Conservation (phyloP, 208 protist genomes). For the Lotmaria passim region DNA sequence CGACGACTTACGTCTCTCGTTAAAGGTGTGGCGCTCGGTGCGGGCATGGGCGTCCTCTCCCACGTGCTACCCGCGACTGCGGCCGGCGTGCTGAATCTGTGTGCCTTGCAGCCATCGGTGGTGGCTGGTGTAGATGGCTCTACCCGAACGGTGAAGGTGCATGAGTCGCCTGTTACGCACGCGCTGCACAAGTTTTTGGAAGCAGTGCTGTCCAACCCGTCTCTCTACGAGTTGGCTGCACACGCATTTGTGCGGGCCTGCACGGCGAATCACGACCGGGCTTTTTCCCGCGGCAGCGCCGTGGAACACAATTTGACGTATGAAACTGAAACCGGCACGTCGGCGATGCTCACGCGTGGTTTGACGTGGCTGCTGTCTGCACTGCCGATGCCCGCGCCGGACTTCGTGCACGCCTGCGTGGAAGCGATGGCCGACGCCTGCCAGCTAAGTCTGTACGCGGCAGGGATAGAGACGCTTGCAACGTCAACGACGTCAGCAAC, state of each 20-base stretch:
- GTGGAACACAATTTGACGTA: constrained; percentile 16
- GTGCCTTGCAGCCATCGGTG: constrained; percentile 7
- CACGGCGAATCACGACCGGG: background rate
- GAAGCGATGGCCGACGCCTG: constrained; percentile 20
- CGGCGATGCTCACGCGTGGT: background rate
- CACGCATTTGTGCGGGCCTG: constrained; percentile 25
- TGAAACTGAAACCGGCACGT: background rate
- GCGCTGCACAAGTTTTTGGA: background rate
- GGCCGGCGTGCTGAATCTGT: constrained; percentile 58
- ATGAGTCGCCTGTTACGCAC: no score
- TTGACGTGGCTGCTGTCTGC: constrained; percentile 16
- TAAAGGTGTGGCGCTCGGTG: constrained; percentile 54
- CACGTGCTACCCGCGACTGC: constrained; percentile 52
- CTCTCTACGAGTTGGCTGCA: constrained; percentile 17
- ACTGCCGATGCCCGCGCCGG: background rate
- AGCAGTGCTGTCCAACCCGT: constrained; percentile 25
- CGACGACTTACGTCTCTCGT: constrained; percentile 48
- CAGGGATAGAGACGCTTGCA: constrained; percentile 15
- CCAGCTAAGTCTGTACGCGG: constrained; percentile 16
- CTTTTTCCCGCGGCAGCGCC: constrained; percentile 6
- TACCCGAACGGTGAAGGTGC: no score
- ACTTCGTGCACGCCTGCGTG: constrained; percentile 23
- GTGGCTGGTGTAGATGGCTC: no score
- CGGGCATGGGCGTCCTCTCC: constrained; percentile 36
- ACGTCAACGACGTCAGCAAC: background rate